Conservation (phyloP, 2,329 filamentous ascomycete genomes). For the Phialophora macrospora region DNA sequence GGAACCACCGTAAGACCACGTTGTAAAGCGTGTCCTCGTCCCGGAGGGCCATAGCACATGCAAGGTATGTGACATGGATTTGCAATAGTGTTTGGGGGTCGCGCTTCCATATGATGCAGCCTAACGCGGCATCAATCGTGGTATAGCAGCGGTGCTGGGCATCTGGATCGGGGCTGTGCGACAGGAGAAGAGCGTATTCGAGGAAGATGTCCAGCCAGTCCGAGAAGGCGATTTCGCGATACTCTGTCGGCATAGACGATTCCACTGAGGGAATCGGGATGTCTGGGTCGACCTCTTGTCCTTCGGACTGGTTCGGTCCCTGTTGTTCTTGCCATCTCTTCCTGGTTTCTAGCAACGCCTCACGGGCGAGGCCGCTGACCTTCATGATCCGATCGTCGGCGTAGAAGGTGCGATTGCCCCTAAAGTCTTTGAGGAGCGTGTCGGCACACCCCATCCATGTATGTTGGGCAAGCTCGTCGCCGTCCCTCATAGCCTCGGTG, state of each 20-base stretch:
- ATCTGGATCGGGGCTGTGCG: constrained; percentile 64
- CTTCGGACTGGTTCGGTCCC: neutral
- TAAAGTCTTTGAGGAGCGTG: constrained; percentile 64
- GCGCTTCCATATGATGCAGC: constrained; percentile 82
- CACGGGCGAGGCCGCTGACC: constrained; percentile 56
- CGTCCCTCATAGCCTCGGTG: constrained; percentile 54
- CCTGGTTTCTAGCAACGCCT: constrained; percentile 43
- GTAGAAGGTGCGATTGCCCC: constrained; percentile 64
- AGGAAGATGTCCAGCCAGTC: constrained; percentile 90
- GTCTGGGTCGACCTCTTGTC: constrained; percentile 23
- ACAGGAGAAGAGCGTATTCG: constrained; percentile 79
- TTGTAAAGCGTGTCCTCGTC: constrained; percentile 77
- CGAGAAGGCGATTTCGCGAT: constrained; percentile 79
- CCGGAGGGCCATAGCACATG: constrained; percentile 79
- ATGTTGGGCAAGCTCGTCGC: constrained; percentile 56
- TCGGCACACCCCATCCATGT: constrained; percentile 65
- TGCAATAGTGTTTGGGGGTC: constrained; percentile 69
- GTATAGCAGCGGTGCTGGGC: constrained; percentile 71
- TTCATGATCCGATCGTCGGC: constrained; percentile 56
- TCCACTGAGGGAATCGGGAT: constrained; percentile 28
- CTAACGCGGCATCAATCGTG: constrained; percentile 75
- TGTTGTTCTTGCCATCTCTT: constrained; percentile 19
- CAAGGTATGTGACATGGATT: constrained; percentile 78
- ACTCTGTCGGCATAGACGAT: constrained; percentile 48
- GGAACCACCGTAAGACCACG: constrained; percentile 75